These are phyloP conservation scores for Monosporascus sp. DNA, from an alignment of 2,329 filamentous ascomycete genomes.

Conservation along the genomic window DNA sequence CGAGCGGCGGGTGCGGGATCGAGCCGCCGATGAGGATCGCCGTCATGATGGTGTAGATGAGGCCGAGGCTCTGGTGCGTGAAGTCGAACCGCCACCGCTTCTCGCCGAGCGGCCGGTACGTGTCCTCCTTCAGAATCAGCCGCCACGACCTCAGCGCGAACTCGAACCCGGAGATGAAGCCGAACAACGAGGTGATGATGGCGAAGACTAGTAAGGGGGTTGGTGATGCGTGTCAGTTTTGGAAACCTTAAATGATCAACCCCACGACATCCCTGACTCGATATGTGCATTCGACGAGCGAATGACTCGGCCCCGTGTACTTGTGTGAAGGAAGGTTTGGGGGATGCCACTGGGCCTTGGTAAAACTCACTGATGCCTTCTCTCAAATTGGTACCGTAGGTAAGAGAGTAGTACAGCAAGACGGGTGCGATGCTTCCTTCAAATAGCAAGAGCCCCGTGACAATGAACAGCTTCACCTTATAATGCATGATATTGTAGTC, in stretches of 20 bases:
- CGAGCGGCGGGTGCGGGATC: conserved; percentile 42
- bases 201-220: conserved; percentile 34
- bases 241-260: too few species aligned
- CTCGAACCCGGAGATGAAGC: conserved; percentile 48
- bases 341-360: too few species aligned
- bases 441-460: conserved; percentile 42
- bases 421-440: conserved; percentile 45
- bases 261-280: too few species aligned
- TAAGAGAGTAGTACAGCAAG: conserved; percentile 46
- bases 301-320: too few species aligned
- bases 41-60: conserved; percentile 45
- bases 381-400: conserved; percentile 30
- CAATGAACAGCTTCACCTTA: conserved; percentile 39
- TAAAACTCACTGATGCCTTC: conserved; percentile 27
- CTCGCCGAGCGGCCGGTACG: conserved; percentile 44
- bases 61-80: conserved; percentile 38
- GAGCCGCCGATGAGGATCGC: conserved; percentile 45
- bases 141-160: conserved; percentile 44
- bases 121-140: conserved; percentile 42
- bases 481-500: conserved; percentile 32
- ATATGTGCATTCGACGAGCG: too few species aligned
- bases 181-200: conserved; percentile 50
- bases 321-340: too few species aligned
- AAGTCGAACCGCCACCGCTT: conserved; percentile 46
- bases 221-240: conserved; percentile 20